Base-by-base conservation (phyloP, 2,329 filamentous ascomycete genomes). In the Sordariomycetes sp. region DNA sequence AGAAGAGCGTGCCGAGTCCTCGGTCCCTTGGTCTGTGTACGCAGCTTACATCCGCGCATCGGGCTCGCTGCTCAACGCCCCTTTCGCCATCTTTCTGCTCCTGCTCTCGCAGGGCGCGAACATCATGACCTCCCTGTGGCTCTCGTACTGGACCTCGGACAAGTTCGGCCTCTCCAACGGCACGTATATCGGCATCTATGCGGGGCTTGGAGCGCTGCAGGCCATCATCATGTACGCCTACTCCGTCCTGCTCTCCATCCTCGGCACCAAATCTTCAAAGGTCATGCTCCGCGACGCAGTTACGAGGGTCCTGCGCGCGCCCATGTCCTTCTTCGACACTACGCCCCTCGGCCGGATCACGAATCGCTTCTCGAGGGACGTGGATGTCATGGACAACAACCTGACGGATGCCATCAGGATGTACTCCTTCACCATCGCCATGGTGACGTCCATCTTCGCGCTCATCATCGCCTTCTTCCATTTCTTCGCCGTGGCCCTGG, bases 321-420 rank as follows among this genome's bases (percentile, higher is more conserved):
- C 76, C n/a, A 79, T 81, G 86, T 82, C 84, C 5, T 96, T 96
- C 63, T 96, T 96, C 61, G 92, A 98, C 49, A 96, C 92, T 0
- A 96, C 92, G 1, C 92, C 92, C 1, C 71, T 96, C 2, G 92
- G 92, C 15, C 82, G 90, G 24, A 95, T 96, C 54, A 94, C 87
- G 16, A 96, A 96, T 55, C 84, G 92, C 12, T 96, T 96, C 60
- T 93, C 86, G 21, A 82, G 90, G 46, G 92, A 98, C 50, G 84
- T 96, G 26, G 86, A 95, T 50, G 86, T 92, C 37, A 93, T 96
- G 86, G 92, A 96, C 61, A 94, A 94, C 55, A 86, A 79, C 38
- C 63, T 95, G 28, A 82, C 82, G 0, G 90, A 95, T 48, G 82
- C 86, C 4, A 86, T 95, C 59, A 78, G 90, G 43, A 94, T 95